A percentile compares a stretch with the other conserved stretches of the same genome.
Conservation (phyloP, 2,329 filamentous ascomycete species). For the Fusarium nelsonii region DNA sequence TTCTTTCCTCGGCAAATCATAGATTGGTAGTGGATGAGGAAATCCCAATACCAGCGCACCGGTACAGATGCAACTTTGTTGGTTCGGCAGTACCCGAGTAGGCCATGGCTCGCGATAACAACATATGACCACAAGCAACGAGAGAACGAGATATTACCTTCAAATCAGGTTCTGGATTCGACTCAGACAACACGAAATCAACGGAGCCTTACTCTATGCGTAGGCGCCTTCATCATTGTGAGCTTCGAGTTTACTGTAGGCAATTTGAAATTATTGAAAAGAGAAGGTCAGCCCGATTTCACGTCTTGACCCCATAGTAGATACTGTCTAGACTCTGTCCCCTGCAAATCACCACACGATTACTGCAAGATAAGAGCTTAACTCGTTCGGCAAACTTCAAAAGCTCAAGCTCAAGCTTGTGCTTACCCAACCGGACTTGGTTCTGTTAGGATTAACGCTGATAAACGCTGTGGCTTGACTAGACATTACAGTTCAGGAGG, state of each 20-base stretch:
- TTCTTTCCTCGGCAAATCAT: background rate
- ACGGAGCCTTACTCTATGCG: background rate
- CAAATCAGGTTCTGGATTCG: background rate
- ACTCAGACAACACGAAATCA: too few relatives aligned
- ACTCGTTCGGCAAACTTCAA: conserved; percentile 1
- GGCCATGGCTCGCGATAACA: background rate
- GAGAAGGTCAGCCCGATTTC: background rate
- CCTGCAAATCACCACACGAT: background rate
- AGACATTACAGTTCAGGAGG: background rate
- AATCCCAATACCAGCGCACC: background rate
- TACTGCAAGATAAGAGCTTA: background rate
- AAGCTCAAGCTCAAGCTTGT: too few relatives aligned
- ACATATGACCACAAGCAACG: background rate
- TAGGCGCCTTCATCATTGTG: background rate
- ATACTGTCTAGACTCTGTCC: background rate
- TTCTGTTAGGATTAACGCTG: background rate
- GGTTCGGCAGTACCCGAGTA: background rate
- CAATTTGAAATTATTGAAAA: background rate
- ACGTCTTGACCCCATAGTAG: background rate
- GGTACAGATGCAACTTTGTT: conserved; percentile 2
- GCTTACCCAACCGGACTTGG: background rate
- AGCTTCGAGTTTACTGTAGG: background rate
- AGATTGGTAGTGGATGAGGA: background rate
- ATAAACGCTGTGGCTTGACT: background rate
- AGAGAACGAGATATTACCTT: background rate